A percentile compares a stretch with the other conserved stretches of the same genome.
Conservation (phyloP, 75 land plant genomes). For the Selaginella tamariscina region DNA sequence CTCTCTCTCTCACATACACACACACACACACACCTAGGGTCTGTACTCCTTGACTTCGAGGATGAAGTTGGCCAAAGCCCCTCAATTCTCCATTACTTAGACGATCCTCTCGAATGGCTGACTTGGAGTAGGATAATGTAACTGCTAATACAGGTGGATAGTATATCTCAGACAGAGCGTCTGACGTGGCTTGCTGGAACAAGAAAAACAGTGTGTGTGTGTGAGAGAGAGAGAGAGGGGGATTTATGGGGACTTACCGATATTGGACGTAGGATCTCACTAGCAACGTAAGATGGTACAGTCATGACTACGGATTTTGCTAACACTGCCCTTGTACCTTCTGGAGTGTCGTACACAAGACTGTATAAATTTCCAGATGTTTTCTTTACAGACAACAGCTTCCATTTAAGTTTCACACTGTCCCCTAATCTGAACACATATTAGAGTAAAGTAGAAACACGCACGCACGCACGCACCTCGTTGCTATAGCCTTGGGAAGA, state of each 20-base stretch:
- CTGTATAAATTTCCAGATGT: constrained; percentile 38
- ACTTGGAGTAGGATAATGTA: constrained; percentile 75
- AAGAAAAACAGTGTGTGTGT: neutral
- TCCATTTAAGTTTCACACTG: constrained; percentile 83
- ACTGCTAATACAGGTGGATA: constrained; percentile 94
- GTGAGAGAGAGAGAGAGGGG: no score
- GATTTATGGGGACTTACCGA: constrained; percentile 42
- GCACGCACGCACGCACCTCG: constrained; percentile 35
- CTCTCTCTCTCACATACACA: no score
- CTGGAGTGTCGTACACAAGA: constrained; percentile 79
- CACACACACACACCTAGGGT: constrained; percentile 48
- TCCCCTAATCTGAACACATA: constrained; percentile 52
- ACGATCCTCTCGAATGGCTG: constrained; percentile 65
- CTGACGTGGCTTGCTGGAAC: constrained; percentile 56
- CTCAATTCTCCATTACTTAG: constrained; percentile 75
- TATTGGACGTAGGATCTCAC: constrained; percentile 59
- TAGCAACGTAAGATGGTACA: constrained; percentile 74
- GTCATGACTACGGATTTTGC: constrained; percentile 68
- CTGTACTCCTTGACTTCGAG: constrained; percentile 89
- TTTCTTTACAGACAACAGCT: constrained; percentile 49
- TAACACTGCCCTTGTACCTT: constrained; percentile 42
- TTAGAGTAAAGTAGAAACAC: neutral
- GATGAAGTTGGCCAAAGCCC: constrained; percentile 98
- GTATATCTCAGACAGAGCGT: constrained; percentile 62
- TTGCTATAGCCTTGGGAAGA: constrained; percentile 85